phyloP scores from a whole-genome alignment of 108 stramenopile genomes.

The Cyclotella sp. region DNA sequence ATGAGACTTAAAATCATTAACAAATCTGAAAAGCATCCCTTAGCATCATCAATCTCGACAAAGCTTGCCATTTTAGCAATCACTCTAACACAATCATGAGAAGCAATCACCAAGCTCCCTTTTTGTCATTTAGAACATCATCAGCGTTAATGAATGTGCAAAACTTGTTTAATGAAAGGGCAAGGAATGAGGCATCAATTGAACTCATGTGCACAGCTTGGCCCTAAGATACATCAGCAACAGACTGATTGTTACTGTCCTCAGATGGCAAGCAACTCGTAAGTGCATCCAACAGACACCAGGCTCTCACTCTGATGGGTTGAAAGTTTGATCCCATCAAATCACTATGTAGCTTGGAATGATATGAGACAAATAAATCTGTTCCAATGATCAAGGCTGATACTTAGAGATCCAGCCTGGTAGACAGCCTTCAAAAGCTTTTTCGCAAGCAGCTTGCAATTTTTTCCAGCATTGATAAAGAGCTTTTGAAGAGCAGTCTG shows the following conservation, averaged over 20 bases:
- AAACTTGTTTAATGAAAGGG: too few relatives aligned
- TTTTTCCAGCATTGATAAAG: too few relatives aligned
- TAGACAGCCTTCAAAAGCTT: conserved; percentile 46
- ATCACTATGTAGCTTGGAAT: too few relatives aligned
- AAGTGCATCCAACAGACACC: too few relatives aligned
- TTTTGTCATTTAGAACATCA: conserved; percentile 30
- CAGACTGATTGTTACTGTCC: conserved; percentile 16
- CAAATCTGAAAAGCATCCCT: conserved; percentile 40
- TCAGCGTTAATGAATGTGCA: conserved; percentile 37
- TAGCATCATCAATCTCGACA: too few relatives aligned
- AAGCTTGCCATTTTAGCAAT: too few relatives aligned
- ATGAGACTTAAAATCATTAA: conserved; percentile 46
- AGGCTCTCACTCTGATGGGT: conserved; percentile 34
- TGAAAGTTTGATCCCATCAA: conserved; percentile 28
- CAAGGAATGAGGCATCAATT: too few relatives aligned
- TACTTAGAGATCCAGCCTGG: conserved; percentile 21
- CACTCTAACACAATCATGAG: conserved; percentile 53
- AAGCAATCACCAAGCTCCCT: conserved; percentile 28
- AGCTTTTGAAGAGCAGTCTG: too few relatives aligned
- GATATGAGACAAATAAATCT: too few relatives aligned
- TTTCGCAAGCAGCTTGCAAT: conserved; percentile 39
- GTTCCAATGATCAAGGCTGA: conserved; percentile 28
- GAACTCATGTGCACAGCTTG: too few relatives aligned
- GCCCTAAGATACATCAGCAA: too few relatives aligned
- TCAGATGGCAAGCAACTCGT: conserved; percentile 29